Base-by-base conservation (phyloP, 1,139 yeast species). In the Candida frijolesensis region DNA sequence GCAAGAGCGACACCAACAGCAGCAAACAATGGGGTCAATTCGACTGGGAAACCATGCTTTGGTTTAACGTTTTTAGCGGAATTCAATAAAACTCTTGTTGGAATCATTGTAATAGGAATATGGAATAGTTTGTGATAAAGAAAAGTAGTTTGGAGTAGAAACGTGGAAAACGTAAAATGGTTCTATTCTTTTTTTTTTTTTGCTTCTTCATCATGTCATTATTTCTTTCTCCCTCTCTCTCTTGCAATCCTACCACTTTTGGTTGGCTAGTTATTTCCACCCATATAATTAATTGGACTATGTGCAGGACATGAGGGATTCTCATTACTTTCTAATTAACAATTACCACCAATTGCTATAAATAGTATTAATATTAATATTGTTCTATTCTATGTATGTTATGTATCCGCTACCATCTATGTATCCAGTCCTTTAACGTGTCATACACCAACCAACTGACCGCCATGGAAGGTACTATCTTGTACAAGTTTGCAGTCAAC, bases 401-500 rank as follows among this genome's bases (percentile, higher is more conserved):
- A 25, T 25, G 29, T 6, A 25, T 25, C 45, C 40, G 27, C 33
- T 47, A 75, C 79, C 79, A 74, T 19, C 51, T 47, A 8, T 64
- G 64, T 16, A 76, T 67, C 32, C 60, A 54, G 14, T 67, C 85
- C 60, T 79, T 79, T 22, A 87, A 74, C 40, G 82, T 67, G 64
- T 92, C 98, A 67, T 88, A 92, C 54, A 89, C 83, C 52, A 89
- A 74, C 97, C 97, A 94, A 54, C 92, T 88, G 18, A 92, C 91
- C 2, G 98, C 98, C 94, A 92, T 92, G 8, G 95, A 85, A 0
- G 97, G 97, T 38, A 90, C 89, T 2, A 92, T 95, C 66, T 92
- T 92, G 71, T 90, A 85, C 64, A 92, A 75, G 63, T 92, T 92
- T 2, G 97, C 96, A 2, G 87, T 80, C 62, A 92, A 78, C 0